These are phyloP conservation scores for Hypoxylon rickii DNA, from an alignment of 495 filamentous ascomycete species.

Conservation along the genomic window DNA sequence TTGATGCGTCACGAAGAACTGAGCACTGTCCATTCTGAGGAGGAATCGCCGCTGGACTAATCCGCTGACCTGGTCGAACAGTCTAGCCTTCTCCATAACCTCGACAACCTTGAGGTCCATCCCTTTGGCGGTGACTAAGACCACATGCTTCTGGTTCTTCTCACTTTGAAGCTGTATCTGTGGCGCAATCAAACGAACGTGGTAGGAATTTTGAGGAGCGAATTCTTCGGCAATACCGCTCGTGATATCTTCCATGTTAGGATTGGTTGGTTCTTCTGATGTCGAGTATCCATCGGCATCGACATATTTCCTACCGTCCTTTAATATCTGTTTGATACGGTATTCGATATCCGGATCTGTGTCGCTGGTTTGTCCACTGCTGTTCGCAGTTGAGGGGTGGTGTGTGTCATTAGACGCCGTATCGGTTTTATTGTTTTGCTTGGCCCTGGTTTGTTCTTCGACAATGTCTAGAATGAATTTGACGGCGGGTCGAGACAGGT, in stretches of 20 bases:
- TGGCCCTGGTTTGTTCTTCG: slow-evolving; percentile 81
- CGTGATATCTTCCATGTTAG: slow-evolving; percentile 61
- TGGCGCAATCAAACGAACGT: slow-evolving; percentile 91
- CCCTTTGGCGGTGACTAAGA: slow-evolving; percentile 90
- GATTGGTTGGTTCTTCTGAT: slow-evolving; percentile 41
- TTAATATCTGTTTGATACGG: slow-evolving; percentile 83
- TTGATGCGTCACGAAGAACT: slow-evolving; percentile 95
- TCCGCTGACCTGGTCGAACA: slow-evolving; percentile 90
- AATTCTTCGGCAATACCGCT: slow-evolving; percentile 87
- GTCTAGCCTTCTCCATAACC: slow-evolving; percentile 93
- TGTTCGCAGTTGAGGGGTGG: slow-evolving; percentile 37
- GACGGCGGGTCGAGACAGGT: slow-evolving; percentile 91
- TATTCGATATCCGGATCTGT: slow-evolving; percentile 70
- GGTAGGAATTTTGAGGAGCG: slow-evolving; percentile 90
- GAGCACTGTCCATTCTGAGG: slow-evolving; percentile 91
- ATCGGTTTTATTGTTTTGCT: slow-evolving; percentile 47
- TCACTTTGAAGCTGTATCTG: slow-evolving; percentile 98
- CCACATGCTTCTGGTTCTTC: slow-evolving; percentile 90
- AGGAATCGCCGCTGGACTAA: slow-evolving; percentile 92
- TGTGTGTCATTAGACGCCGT: slow-evolving; percentile 36
- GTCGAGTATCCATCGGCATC: slow-evolving; percentile 58
- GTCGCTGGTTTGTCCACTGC: slow-evolving; percentile 44
- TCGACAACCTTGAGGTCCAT: slow-evolving; percentile 97
- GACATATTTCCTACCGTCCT: slow-evolving; percentile 83
- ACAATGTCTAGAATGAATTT: slow-evolving; percentile 98